Base-by-base conservation (phyloP, 495 filamentous ascomycete species). In the Penicillium riverlandense region DNA sequence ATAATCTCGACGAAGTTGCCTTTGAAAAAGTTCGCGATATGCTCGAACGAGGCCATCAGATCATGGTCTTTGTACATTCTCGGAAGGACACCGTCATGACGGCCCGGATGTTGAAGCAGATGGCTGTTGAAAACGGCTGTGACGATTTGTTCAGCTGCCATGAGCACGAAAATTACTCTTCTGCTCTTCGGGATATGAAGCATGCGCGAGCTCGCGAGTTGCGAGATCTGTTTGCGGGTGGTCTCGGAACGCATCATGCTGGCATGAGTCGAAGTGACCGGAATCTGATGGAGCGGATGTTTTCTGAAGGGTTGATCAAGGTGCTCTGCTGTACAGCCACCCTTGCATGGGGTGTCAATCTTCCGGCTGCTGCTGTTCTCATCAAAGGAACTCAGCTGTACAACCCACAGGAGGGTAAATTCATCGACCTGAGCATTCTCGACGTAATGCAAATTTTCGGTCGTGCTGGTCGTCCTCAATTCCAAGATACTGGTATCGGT, bases 11-110 rank as follows among this genome's bases (percentile, higher is more conserved):
- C 54, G 67, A 67, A 27, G 82, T 84, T 10, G 79, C 88, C 0
- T 97, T 88, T 59, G 89, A 96, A 48, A 99, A 99, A 62, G 91
- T 95, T n/a, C 82, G 80, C 44, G 85, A 85, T 35, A 96, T 96
- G 92, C 71, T 97, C 8, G 77, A 85, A 53, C 68, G 71, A 43
- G 88, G 84, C 8, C 90, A 99, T 51, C 92, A 99, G 56, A 79
- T 97, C 40, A 99, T 99, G 92, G 90, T 99, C 0, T 98, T 99
- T 64, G 92, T 99, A 2, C 92, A 99, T 59, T 95, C 90, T 2
- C 78, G 92, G 15, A 92, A 94, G 61, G 94, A 99, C 55, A 99
- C 92, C 1, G 76, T 95, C 34, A 76, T 80, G 40, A 95, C 91
- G 0, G 90, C 92, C 15, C 86, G 84, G 46, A 86, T 80, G 65